phyloP scores from a whole-genome alignment of 805 yeast genomes.

The Deakozyma indianensis region DNA sequence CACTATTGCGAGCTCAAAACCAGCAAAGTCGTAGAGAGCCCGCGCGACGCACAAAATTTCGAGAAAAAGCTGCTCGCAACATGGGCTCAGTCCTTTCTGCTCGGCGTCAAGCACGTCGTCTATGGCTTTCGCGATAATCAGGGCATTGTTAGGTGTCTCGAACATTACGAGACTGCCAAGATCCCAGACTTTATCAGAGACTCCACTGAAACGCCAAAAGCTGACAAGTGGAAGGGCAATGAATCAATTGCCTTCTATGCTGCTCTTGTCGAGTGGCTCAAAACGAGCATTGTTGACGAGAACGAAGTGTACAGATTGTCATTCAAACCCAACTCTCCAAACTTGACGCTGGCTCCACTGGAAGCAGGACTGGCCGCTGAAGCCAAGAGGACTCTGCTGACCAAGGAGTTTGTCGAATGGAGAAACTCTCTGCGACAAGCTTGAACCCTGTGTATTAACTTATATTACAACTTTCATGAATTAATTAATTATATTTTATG shows the following conservation, averaged over 20 bases:
- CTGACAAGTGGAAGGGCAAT: constrained; percentile 44
- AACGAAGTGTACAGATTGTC: constrained; percentile 25
- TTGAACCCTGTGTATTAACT: background rate
- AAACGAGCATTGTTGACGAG: constrained; percentile 32
- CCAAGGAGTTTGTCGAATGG: constrained; percentile 14
- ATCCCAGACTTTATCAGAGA: constrained; percentile 36
- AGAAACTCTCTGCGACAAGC: constrained; percentile 4
- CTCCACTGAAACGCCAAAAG: constrained; percentile 7
- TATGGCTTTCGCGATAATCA: constrained; percentile 80
- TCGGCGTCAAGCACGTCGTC: constrained; percentile 68
- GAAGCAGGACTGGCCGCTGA: constrained; percentile 6
- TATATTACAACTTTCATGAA: background rate
- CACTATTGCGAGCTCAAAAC: constrained; percentile 82
- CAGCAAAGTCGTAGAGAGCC: constrained; percentile 36
- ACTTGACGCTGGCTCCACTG: constrained; percentile 8
- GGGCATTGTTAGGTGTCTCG: constrained; percentile 49
- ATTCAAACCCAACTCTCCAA: constrained; percentile 4
- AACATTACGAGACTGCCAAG: constrained; percentile 63
- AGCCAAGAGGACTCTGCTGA: constrained; percentile 12
- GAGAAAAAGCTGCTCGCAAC: constrained; percentile 62
- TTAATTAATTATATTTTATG: background rate
- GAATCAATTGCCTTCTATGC: constrained; percentile 79
- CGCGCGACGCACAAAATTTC: constrained; percentile 49
- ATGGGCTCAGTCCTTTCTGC: constrained; percentile 89
- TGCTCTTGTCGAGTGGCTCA: constrained; percentile 69